Evolutionary conservation across 306 rosid genomes (phyloP).

Genomic region (Psophocarpus tetragonolobus): DNA sequence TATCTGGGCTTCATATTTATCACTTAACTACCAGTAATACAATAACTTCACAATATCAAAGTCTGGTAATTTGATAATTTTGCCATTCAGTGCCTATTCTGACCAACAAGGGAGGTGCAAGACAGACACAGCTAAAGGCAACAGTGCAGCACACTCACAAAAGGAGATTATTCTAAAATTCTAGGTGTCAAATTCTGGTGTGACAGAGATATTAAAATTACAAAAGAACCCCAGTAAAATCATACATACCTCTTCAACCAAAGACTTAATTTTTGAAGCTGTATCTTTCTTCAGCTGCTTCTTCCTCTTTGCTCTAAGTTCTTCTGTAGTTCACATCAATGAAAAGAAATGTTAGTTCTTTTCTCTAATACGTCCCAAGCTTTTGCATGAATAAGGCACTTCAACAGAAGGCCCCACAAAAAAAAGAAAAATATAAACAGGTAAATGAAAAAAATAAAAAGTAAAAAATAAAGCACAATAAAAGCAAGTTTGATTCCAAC

Average conservation of each 20-base stretch:
- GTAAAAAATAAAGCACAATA: too few species aligned
- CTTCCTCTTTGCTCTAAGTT: slow-evolving; percentile 90
- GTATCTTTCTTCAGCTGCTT: slow-evolving; percentile 94
- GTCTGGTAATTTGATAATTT: slow-evolving; percentile 10
- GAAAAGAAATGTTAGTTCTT: slow-evolving; percentile 34
- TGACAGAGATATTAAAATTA: background rate
- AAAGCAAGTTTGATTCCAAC: background rate
- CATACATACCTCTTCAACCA: slow-evolving; percentile 88
- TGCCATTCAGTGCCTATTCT: slow-evolving; percentile 11
- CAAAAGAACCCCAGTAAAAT: slow-evolving; percentile 24
- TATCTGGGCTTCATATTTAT: too few species aligned
- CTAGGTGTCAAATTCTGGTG: slow-evolving; percentile 8
- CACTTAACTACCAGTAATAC: background rate
- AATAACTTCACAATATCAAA: slow-evolving; percentile 5
- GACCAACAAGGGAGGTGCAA: slow-evolving; percentile 16
- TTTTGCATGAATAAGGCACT: background rate
- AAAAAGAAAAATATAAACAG: background rate
- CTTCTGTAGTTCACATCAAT: slow-evolving; percentile 69
- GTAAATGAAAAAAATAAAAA: background rate
- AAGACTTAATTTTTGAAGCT: slow-evolving; percentile 88
- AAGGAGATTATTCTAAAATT: slow-evolving; percentile 24
- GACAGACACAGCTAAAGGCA: slow-evolving; percentile 5
- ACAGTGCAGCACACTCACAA: background rate
- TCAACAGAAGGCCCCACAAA: background rate
- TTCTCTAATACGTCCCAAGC: slow-evolving; percentile 22